Conservation (phyloP, 2,329 filamentous ascomycete species). For the Pseudogymnoascus sp. region DNA sequence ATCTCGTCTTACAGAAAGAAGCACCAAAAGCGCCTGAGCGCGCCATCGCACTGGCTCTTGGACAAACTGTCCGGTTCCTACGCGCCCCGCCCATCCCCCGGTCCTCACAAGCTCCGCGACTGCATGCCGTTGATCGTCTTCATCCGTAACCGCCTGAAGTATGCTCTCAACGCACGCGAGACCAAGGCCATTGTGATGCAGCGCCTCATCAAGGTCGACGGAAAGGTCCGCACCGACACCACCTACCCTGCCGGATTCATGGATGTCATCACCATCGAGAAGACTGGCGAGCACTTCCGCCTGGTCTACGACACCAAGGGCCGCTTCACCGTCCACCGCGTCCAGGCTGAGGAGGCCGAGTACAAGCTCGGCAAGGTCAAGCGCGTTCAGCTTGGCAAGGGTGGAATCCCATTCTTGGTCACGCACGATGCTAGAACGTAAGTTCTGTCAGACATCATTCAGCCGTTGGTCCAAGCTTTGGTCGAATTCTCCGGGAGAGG, state of each 20-base stretch:
- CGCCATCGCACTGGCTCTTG: slow-evolving; percentile 98
- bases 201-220: slow-evolving; percentile 98
- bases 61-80: slow-evolving; percentile 97
- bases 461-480: slow-evolving; percentile 99
- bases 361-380: slow-evolving; percentile 99
- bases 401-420: slow-evolving; percentile 99
- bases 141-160: slow-evolving; percentile 95
- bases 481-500: slow-evolving; percentile 38
- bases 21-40: slow-evolving; percentile 99
- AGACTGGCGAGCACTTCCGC: slow-evolving; percentile 99
- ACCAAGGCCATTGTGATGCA: slow-evolving; percentile 98
- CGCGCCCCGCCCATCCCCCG: slow-evolving; percentile 61
- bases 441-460: slow-evolving; percentile 98
- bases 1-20: slow-evolving; percentile 63
- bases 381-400: slow-evolving; percentile 97
- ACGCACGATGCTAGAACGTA: slow-evolving; percentile 99
- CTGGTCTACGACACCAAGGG: slow-evolving; percentile 99
- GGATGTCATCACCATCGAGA: slow-evolving; percentile 99
- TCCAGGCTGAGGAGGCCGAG: slow-evolving; percentile 95
- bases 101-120: slow-evolving; percentile 99
- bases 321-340: slow-evolving; percentile 99
- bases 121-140: slow-evolving; percentile 99
- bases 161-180: slow-evolving; percentile 98
- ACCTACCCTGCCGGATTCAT: slow-evolving; percentile 98
- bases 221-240: slow-evolving; percentile 97